A percentile compares a stretch with the other conserved stretches of the same genome.
Conservation (phyloP, 257 asterid genomes). For the Apocynum venetum region DNA sequence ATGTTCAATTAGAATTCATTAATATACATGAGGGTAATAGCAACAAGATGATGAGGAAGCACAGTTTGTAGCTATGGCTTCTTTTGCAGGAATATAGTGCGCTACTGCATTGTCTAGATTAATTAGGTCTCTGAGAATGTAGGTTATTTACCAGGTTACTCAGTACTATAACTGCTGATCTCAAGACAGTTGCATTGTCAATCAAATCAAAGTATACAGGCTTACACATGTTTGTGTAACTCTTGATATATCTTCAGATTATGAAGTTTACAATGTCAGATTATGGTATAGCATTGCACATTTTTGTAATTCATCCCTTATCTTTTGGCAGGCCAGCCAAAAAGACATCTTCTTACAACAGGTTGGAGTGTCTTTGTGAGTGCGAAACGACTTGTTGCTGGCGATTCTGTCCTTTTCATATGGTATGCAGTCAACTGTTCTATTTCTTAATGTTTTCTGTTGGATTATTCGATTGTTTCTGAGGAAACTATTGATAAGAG, state of each 20-base stretch:
- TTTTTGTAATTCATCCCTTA: not conserved
- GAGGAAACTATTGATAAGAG: not conserved
- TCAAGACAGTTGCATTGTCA: not conserved
- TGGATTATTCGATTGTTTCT: not conserved
- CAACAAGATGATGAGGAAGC: not conserved
- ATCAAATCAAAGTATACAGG: not conserved
- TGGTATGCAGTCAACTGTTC: conserved; percentile 37
- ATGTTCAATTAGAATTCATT: conserved; percentile 15
- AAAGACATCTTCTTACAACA: conserved; percentile 80
- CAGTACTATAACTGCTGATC: not conserved
- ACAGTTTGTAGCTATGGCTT: not conserved
- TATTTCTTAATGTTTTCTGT: not conserved
- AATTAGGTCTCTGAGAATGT: not conserved
- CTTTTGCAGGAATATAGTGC: not conserved
- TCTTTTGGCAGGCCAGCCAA: conserved; percentile 66
- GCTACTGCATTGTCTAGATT: not conserved
- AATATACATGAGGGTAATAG: not conserved
- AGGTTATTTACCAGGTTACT: not conserved
- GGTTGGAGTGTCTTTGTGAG: conserved; percentile 87
- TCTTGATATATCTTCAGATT: not conserved
- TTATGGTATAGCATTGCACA: not conserved
- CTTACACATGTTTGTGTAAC: not conserved
- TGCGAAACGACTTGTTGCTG: conserved; percentile 79
- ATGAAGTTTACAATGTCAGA: not conserved
- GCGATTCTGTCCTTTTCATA: conserved; percentile 79